Evolutionary conservation across 2,329 filamentous ascomycete genomes (phyloP).

Genomic region (Ilyonectria mors-panacis): DNA sequence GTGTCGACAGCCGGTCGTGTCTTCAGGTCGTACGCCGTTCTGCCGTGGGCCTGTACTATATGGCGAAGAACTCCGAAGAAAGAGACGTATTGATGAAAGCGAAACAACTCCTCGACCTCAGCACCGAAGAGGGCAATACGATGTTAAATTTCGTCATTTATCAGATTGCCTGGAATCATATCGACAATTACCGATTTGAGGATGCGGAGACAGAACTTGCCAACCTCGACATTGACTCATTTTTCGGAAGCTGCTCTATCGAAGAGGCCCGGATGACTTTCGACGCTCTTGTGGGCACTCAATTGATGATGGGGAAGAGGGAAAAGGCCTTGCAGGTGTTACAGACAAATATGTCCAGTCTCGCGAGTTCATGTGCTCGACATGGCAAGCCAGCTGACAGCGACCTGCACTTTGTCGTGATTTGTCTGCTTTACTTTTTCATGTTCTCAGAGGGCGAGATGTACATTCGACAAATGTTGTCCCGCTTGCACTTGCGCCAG

Average conservation of each 20-base stretch:
- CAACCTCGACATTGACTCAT: constrained; percentile 5
- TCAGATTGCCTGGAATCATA: constrained; percentile 1
- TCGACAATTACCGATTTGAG: neutral
- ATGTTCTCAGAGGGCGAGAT: constrained; percentile 13
- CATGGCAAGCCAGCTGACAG: neutral
- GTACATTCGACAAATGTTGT: constrained; percentile 4
- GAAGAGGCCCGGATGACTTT: neutral
- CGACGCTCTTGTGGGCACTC: neutral
- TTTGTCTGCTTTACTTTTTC: neutral
- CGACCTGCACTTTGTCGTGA: neutral
- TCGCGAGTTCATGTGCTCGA: neutral
- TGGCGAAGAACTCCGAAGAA: neutral
- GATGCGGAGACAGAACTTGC: constrained; percentile 7
- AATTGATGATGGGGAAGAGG: neutral
- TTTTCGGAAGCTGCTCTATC: neutral
- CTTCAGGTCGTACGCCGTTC: neutral
- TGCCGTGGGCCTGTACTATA: neutral
- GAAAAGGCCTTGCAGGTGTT: neutral
- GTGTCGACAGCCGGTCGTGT: neutral
- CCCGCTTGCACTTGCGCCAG: neutral
- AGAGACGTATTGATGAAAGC: neutral
- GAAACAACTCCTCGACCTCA: neutral
- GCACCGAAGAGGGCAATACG: neutral
- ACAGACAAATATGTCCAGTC: neutral
- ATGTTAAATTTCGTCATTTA: neutral